Percentiles rank a stretch among this genome's conserved stretches.
phyloP scores from a whole-genome alignment of 108 stramenopile genomes.

The Aurantiochytrium sp. region DNA sequence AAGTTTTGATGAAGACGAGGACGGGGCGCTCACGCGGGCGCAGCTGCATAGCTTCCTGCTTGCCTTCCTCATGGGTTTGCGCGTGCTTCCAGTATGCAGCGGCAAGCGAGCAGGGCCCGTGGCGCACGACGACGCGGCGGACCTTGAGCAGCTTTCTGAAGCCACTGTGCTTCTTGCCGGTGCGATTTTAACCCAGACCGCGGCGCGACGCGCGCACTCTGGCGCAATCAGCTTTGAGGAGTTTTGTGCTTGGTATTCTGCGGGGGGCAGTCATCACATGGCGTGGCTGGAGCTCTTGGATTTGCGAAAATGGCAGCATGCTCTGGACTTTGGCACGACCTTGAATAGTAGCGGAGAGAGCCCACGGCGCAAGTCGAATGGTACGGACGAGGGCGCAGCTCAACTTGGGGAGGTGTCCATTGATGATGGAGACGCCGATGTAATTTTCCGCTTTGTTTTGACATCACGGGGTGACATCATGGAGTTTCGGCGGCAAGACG shows the following conservation, averaged over 20 bases:
- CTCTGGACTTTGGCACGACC: neutral
- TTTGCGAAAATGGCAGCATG: neutral
- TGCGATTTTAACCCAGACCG: neutral
- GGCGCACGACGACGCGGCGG: neutral
- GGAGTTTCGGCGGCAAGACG: neutral
- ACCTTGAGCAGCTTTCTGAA: neutral
- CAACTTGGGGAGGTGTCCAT: neutral
- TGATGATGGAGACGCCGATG: neutral
- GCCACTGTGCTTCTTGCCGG: neutral
- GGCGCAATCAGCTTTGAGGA: neutral
- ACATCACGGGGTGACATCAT: neutral
- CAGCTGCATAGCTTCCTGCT: neutral
- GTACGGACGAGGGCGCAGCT: neutral
- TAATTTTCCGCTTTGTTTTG: neutral
- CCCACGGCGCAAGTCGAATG: neutral
- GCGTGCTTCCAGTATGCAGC: neutral
- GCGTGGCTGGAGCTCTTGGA: conserved; percentile 4
- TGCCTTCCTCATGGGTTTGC: neutral
- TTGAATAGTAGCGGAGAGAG: neutral
- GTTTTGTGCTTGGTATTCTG: neutral
- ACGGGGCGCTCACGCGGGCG: neutral
- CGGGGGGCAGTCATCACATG: neutral
- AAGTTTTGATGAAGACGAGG: neutral
- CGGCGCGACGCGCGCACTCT: neutral
- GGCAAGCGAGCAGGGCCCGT: neutral